A percentile compares a stretch with the other conserved stretches of the same genome.
Evolutionary conservation across 148 eudicot species (phyloP).

Genomic region (Fagopyrum esculentum): DNA sequence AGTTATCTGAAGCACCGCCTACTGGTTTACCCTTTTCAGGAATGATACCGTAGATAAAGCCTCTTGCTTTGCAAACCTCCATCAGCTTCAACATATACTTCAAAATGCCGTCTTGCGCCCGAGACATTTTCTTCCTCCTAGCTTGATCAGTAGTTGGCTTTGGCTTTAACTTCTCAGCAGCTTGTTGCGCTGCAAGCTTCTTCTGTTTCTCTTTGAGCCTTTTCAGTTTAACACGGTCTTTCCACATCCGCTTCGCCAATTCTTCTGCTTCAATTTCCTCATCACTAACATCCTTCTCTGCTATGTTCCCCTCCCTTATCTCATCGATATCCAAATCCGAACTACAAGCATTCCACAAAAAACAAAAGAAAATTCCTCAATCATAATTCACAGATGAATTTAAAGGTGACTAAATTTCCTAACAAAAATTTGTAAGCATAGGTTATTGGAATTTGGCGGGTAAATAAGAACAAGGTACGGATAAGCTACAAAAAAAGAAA

Average conservation of each 20-base stretch:
- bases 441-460: neutral
- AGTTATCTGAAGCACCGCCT: conserved; percentile 31
- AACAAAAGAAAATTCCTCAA: neutral
- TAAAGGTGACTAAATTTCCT: neutral
- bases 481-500: neutral
- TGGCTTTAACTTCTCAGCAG: conserved; percentile 63
- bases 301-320: conserved; percentile 54
- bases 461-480: conserved; percentile 7
- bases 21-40: conserved; percentile 39
- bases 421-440: neutral
- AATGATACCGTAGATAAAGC: conserved; percentile 37
- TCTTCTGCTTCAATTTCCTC: conserved; percentile 85
- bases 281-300: conserved; percentile 93
- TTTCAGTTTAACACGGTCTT: conserved; percentile 71
- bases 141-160: conserved; percentile 28
- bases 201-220: conserved; percentile 76
- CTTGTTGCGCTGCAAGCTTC: conserved; percentile 61
- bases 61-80: conserved; percentile 36
- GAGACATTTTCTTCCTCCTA: conserved; percentile 47
- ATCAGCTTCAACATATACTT: conserved; percentile 49
- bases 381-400: neutral
- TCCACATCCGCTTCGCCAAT: conserved; percentile 84
- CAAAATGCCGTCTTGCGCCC: conserved; percentile 51
- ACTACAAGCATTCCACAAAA: conserved; percentile 23
- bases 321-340: conserved; percentile 88